A percentile compares a stretch with the other conserved stretches of the same genome.
phyloP scores from a whole-genome alignment of 805 yeast genomes.

The Kuraishia floccosa region DNA sequence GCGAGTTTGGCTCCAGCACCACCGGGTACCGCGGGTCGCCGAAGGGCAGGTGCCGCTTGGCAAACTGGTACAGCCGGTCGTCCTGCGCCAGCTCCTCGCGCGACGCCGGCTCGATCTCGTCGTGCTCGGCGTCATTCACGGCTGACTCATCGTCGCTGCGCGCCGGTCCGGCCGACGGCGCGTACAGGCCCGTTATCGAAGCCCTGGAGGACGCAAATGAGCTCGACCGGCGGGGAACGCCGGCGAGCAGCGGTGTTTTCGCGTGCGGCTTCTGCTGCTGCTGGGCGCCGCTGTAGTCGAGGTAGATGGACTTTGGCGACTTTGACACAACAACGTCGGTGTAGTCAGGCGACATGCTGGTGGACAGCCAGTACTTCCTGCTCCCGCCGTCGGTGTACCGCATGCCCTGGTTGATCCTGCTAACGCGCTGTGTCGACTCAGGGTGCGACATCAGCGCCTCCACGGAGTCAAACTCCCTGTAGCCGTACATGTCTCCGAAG shows the following conservation, averaged over 20 bases:
- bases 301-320: not conserved
- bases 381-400: conserved; percentile 72
- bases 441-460: conserved; percentile 64
- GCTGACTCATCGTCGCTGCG: conserved; percentile 1
- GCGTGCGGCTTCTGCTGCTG: not conserved
- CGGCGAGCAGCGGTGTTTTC: conserved; percentile 6
- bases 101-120: conserved; percentile 1
- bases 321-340: conserved; percentile 5
- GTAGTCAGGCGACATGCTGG: conserved; percentile 1
- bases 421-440: conserved; percentile 47
- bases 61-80: conserved; percentile 20
- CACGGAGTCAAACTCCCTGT: conserved; percentile 73
- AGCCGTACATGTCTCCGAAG: conserved; percentile 67
- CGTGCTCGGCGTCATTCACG: not conserved
- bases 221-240: conserved; percentile 1
- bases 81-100: conserved; percentile 20
- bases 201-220: conserved; percentile 1
- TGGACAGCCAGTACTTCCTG: conserved; percentile 69
- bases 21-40: conserved; percentile 32
- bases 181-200: conserved; percentile 1
- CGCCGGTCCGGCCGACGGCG: not conserved
- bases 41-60: conserved; percentile 20
- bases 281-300: conserved; percentile 5
- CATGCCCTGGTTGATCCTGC: conserved; percentile 72
- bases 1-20: conserved; percentile 4